Evolutionary conservation across 768 basidiomycete species (phyloP).

Genomic region (Pulveroboletus sp.): DNA sequence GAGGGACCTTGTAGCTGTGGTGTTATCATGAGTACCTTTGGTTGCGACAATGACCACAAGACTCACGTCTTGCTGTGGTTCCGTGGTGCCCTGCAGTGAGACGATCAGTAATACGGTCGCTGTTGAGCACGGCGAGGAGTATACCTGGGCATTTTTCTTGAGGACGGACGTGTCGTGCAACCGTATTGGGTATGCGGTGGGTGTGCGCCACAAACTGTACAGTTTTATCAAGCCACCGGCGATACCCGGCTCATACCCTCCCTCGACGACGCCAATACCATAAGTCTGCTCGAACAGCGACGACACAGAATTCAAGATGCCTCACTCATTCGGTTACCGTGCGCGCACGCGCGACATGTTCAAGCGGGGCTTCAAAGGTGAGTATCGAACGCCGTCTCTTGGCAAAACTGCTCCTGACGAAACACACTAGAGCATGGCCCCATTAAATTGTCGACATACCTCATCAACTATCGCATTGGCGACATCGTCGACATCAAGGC

Average conservation of each 20-base stretch:
- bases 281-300: slow-evolving; percentile 33
- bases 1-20: slow-evolving; percentile 96
- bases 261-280: slow-evolving; percentile 47
- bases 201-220: slow-evolving; percentile 58
- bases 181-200: slow-evolving; percentile 39
- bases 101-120: slow-evolving; percentile 24
- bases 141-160: slow-evolving; percentile 87
- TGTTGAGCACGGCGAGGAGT: slow-evolving; percentile 23
- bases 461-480: slow-evolving; percentile 90
- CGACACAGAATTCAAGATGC: slow-evolving; percentile 75
- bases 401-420: slow-evolving; percentile 3
- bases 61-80: slow-evolving; percentile 95
- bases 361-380: slow-evolving; percentile 98
- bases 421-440: slow-evolving; percentile 73
- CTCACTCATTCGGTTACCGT: slow-evolving; percentile 99
- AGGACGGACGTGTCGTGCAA: slow-evolving; percentile 37
- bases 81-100: slow-evolving; percentile 70
- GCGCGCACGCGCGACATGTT: slow-evolving; percentile 99
- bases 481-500: slow-evolving; percentile 99
- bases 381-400: slow-evolving; percentile 25
- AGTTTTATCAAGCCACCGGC: slow-evolving; percentile 69
- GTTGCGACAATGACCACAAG: slow-evolving; percentile 72
- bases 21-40: slow-evolving; percentile 57
- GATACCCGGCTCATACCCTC: slow-evolving; percentile 40
- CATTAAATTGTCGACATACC: slow-evolving; percentile 88